These are phyloP conservation scores for Xylariaceae sp. DNA, from an alignment of 2,329 filamentous ascomycete genomes.

Conservation along the genomic window DNA sequence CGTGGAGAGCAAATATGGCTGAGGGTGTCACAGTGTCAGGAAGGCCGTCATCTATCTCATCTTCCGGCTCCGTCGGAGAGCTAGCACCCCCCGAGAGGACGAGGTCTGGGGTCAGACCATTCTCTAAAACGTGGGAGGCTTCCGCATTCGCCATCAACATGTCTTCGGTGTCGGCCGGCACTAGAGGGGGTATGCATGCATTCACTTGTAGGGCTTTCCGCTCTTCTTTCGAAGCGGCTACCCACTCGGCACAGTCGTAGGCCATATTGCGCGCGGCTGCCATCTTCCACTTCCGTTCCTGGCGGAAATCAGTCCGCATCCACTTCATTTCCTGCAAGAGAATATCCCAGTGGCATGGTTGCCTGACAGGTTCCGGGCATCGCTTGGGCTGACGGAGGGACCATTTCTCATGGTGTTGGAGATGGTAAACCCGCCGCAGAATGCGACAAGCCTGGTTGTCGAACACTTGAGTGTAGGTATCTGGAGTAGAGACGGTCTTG, in stretches of 20 bases:
- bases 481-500: constrained; percentile 83
- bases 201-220: constrained; percentile 64
- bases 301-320: constrained; percentile 94
- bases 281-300: constrained; percentile 92
- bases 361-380: constrained; percentile 71
- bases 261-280: constrained; percentile 75
- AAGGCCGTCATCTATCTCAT: constrained; percentile 31
- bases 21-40: constrained; percentile 59
- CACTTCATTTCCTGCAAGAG: constrained; percentile 89
- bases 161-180: constrained; percentile 29
- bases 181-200: constrained; percentile 42
- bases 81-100: constrained; percentile 60
- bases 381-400: constrained; percentile 84
- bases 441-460: constrained; percentile 87
- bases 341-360: constrained; percentile 77
- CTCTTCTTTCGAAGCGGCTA: constrained; percentile 58
- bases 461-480: constrained; percentile 75
- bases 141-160: constrained; percentile 32
- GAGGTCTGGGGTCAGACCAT: constrained; percentile 61
- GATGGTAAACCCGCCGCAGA: constrained; percentile 76
- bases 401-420: constrained; percentile 91
- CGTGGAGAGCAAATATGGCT: constrained; percentile 75
- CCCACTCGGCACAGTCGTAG: constrained; percentile 77
- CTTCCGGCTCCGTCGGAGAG: constrained; percentile 42
- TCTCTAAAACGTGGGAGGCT: constrained; percentile 30